A percentile compares a stretch with the other conserved stretches of the same genome.
phyloP scores from a whole-genome alignment of 129 eudicot species.

The sunflower (Helianthus annuus) region HanXRQr2.0-SUNRISE NC_035448.2:192048969-192049468 shows the following conservation, averaged over 20 bases:
- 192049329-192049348: conserved; percentile 62
- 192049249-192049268: conserved; percentile 25
- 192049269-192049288: conserved; percentile 25
- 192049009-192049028: conserved; percentile 16
- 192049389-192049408: conserved; percentile 34
- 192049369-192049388: conserved; percentile 39
- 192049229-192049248: conserved; percentile 36
- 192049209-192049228: conserved; percentile 26
- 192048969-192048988: conserved; percentile 41
- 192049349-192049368: conserved; percentile 59
- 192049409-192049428: conserved; percentile 42
- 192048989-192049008: conserved; percentile 32
- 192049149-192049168: conserved; percentile 30
- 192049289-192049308: conserved; percentile 45
- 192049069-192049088: conserved; percentile 46
- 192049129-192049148: conserved; percentile 29
- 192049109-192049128: conserved; percentile 39
- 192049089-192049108: conserved; percentile 44
- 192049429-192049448: conserved; percentile 29
- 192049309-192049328: conserved; percentile 77
- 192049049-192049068: conserved; percentile 85
- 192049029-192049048: conserved; percentile 59
- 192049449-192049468: conserved; percentile 34
- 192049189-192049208: conserved; percentile 38
- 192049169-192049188: conserved; percentile 20